Evolutionary conservation across 1,139 yeast species (phyloP).

Genomic region (Taphrina flavorubra): DNA sequence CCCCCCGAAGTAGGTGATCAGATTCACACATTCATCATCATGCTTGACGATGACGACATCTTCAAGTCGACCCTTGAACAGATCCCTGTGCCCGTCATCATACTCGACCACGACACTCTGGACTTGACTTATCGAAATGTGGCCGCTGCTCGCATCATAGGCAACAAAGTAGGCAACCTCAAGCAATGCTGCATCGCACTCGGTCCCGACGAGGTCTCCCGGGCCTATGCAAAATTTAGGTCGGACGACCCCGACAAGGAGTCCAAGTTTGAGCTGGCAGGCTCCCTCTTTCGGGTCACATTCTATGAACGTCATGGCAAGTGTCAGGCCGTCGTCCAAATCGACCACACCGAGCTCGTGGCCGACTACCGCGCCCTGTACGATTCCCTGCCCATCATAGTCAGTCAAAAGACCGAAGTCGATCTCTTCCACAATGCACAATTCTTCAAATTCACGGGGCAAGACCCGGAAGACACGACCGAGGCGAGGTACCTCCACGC

Average conservation of each 20-base stretch:
- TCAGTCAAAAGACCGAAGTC: constrained; percentile 28
- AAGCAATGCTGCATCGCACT: background rate
- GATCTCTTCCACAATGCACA: constrained; percentile 31
- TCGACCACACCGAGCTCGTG: constrained; percentile 26
- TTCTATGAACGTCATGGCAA: background rate
- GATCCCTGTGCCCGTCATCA: constrained; percentile 4
- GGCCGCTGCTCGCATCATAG: constrained; percentile 12
- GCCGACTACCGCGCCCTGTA: constrained; percentile 26
- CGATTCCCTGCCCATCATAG: constrained; percentile 27
- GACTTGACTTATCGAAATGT: background rate
- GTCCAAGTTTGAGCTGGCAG: background rate
- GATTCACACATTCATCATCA: too few relatives aligned
- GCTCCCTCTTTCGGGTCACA: background rate
- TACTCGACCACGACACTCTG: constrained; percentile 2
- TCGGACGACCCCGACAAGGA: background rate
- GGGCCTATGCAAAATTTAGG: background rate
- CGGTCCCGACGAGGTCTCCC: background rate
- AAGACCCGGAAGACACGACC: background rate
- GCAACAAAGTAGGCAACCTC: background rate
- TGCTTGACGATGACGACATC: constrained; percentile 13
- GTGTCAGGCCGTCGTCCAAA: background rate
- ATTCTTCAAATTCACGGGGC: constrained; percentile 27
- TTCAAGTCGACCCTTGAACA: constrained; percentile 6
- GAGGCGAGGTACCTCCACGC: constrained; percentile 6
- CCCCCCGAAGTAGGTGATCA: too few relatives aligned